Conservation (phyloP, 345 rosid species). For the Nephelium lappaceum region DNA sequence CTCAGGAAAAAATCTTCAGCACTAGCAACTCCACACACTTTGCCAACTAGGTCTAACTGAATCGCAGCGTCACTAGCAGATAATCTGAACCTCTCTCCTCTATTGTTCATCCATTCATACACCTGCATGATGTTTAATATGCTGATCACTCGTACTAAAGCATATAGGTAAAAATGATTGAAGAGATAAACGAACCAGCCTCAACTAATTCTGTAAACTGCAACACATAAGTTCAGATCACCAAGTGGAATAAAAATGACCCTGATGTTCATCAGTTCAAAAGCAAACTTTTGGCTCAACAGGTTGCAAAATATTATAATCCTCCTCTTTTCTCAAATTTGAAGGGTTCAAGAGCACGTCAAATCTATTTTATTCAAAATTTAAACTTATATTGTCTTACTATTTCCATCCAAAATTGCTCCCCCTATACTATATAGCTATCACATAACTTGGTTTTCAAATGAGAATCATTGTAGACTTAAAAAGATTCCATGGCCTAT, state of each 20-base stretch:
- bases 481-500: neutral
- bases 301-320: neutral
- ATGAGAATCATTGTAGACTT: neutral
- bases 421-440: neutral
- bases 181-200: constrained; percentile 1
- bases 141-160: neutral
- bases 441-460: neutral
- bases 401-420: neutral
- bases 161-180: neutral
- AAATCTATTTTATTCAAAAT: neutral
- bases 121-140: constrained; percentile 43
- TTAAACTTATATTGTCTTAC: neutral
- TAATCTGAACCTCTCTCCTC: constrained; percentile 67
- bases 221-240: neutral
- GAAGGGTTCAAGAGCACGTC: neutral
- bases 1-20: constrained; percentile 68
- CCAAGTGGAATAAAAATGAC: neutral
- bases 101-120: constrained; percentile 89
- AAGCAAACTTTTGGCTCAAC: neutral
- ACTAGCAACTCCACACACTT: constrained; percentile 70
- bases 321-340: neutral
- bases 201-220: neutral
- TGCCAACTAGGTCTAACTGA: constrained; percentile 84
- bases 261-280: neutral
- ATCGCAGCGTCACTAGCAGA: constrained; percentile 92